These are phyloP conservation scores for Deinandra increscens DNA, from an alignment of 129 eudicot species.

Conservation along the genomic window DNA sequence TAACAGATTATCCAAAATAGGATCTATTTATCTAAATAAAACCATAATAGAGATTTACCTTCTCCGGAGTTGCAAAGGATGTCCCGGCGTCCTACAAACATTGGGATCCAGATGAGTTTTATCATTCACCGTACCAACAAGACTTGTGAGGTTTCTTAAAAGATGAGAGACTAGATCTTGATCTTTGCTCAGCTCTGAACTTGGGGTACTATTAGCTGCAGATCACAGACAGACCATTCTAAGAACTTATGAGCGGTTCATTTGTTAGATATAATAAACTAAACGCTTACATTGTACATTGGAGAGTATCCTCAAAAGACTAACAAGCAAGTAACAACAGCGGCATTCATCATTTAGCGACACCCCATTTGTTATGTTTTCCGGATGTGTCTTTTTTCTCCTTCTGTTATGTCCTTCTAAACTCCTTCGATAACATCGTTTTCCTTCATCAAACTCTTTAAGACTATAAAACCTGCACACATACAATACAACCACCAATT, in stretches of 20 bases:
- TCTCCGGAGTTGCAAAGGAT: constrained; percentile 43
- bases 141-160: constrained; percentile 60
- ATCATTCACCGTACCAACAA: constrained; percentile 48
- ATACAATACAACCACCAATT: neutral
- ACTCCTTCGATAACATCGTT: constrained; percentile 89
- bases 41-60: constrained; percentile 38
- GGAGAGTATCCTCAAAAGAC: constrained; percentile 77
- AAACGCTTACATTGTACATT: constrained; percentile 67
- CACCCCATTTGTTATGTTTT: constrained; percentile 46
- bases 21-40: neutral
- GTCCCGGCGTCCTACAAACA: constrained; percentile 52
- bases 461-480: constrained; percentile 74
- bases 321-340: constrained; percentile 59
- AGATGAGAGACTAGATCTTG: constrained; percentile 80
- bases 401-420: constrained; percentile 88
- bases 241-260: neutral
- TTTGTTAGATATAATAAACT: neutral
- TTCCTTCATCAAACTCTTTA: constrained; percentile 93
- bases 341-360: constrained; percentile 57
- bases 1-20: neutral
- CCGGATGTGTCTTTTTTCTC: constrained; percentile 88
- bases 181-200: constrained; percentile 62
- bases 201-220: constrained; percentile 70
- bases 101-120: constrained; percentile 50
- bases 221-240: constrained; percentile 15